A percentile compares a stretch with the other conserved stretches of the same genome.
Conservation (phyloP, 345 rosid genomes). For the Dimocarpus longan region DNA sequence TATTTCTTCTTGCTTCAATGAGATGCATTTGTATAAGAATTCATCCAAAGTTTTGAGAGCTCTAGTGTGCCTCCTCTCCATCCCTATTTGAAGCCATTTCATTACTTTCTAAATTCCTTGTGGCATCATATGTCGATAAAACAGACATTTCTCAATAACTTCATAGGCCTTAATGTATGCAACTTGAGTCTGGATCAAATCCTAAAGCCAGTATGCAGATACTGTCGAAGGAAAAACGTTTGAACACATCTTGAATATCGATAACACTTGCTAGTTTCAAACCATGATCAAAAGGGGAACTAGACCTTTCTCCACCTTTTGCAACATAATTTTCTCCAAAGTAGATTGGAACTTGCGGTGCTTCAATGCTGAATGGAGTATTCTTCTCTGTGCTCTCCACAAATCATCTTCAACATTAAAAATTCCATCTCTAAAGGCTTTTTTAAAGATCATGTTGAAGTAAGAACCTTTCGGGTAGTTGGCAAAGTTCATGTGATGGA, state of each 20-base stretch:
- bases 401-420: constrained; percentile 10
- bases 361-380: constrained; percentile 6
- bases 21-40: constrained; percentile 20
- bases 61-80: constrained; percentile 23
- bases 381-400: constrained; percentile 26
- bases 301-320: constrained; percentile 9
- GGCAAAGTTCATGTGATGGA: constrained; percentile 25
- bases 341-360: constrained; percentile 1
- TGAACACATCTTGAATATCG: constrained; percentile 35
- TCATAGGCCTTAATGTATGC: constrained; percentile 15
- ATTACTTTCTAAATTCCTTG: constrained; percentile 18
- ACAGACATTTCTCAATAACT: constrained; percentile 21
- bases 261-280: neutral
- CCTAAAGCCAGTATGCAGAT: constrained; percentile 24
- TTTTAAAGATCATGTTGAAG: constrained; percentile 17
- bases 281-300: constrained; percentile 12
- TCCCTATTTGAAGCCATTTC: constrained; percentile 30
- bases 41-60: constrained; percentile 13
- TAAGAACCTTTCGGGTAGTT: constrained; percentile 24
- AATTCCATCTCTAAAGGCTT: constrained; percentile 28
- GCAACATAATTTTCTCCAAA: neutral
- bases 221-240: constrained; percentile 31
- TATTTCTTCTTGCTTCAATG: too few species aligned
- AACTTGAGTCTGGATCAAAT: constrained; percentile 25
- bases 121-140: constrained; percentile 19